phyloP scores from a whole-genome alignment of 2,329 filamentous ascomycete genomes.

The Colletotrichum viniferum region DNA sequence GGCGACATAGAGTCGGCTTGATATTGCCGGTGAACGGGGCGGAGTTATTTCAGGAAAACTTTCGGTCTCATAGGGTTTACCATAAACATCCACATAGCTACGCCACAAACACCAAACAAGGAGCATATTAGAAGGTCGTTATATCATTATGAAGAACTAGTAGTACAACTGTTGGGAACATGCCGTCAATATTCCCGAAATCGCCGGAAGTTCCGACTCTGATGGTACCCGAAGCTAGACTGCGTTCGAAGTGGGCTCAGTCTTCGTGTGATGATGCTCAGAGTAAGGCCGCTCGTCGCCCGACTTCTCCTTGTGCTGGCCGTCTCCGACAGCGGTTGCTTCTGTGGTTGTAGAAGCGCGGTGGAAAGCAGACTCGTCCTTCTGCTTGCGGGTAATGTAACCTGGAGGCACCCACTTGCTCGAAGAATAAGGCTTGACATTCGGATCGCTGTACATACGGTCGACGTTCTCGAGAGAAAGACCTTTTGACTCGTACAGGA shows the following conservation, averaged over 20 bases:
- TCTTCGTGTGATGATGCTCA: conserved; percentile 3
- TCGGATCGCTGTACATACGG: conserved; percentile 66
- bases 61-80: background rate
- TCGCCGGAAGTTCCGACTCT: background rate
- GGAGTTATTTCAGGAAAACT: background rate
- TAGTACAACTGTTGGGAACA: background rate
- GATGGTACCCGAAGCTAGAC: background rate
- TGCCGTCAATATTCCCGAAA: rapidly evolving
- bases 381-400: conserved; percentile 43
- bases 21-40: background rate
- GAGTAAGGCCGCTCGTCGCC: conserved; percentile 5
- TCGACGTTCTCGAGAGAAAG: conserved; percentile 75
- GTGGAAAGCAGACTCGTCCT: conserved; percentile 29
- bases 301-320: conserved; percentile 1
- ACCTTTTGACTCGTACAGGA: conserved; percentile 68
- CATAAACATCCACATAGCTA: background rate
- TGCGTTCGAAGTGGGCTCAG: background rate
- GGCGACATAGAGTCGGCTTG: conserved; percentile 4
- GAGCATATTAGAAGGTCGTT: background rate
- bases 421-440: conserved; percentile 67
- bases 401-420: conserved; percentile 54
- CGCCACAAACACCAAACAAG: background rate
- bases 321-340: background rate
- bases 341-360: background rate
- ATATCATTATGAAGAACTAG: background rate